A percentile compares a stretch with the other conserved stretches of the same genome.
Evolutionary conservation across 306 rosid genomes (phyloP).

Genomic region (Trifolium subterraneum): DNA sequence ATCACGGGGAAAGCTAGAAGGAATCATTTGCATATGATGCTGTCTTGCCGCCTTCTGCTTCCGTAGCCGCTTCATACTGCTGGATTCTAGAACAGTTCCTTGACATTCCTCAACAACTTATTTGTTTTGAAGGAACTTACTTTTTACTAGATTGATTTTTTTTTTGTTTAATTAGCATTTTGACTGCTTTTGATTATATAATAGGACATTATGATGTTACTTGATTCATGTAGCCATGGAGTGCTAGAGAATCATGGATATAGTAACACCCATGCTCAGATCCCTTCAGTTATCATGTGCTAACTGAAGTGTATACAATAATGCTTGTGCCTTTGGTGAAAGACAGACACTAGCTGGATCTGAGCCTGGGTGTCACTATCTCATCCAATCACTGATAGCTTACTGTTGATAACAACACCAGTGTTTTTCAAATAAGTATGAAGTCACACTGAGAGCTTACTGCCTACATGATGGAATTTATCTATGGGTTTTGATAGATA

Average conservation of each 20-base stretch:
- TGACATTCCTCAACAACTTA: neutral
- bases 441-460: neutral
- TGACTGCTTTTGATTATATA: neutral
- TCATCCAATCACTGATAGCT: constrained; percentile 25
- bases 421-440: neutral
- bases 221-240: neutral
- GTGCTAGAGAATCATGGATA: neutral
- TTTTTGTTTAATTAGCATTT: neutral
- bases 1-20: too few species aligned
- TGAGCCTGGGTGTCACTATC: constrained; percentile 9
- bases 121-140: neutral
- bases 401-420: neutral
- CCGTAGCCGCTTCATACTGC: too few species aligned
- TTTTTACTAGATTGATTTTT: neutral
- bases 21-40: too few species aligned
- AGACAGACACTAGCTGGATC: neutral
- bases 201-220: neutral
- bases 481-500: constrained; percentile 21
- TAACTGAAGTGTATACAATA: neutral
- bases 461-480: neutral
- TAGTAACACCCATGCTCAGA: neutral
- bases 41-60: too few species aligned
- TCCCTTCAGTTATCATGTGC: constrained; percentile 1
- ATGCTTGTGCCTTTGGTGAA: constrained; percentile 3
- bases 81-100: too few species aligned